Evolutionary conservation across 2,329 filamentous ascomycete species (phyloP).

Genomic region (Talaromyces sp.): DNA sequence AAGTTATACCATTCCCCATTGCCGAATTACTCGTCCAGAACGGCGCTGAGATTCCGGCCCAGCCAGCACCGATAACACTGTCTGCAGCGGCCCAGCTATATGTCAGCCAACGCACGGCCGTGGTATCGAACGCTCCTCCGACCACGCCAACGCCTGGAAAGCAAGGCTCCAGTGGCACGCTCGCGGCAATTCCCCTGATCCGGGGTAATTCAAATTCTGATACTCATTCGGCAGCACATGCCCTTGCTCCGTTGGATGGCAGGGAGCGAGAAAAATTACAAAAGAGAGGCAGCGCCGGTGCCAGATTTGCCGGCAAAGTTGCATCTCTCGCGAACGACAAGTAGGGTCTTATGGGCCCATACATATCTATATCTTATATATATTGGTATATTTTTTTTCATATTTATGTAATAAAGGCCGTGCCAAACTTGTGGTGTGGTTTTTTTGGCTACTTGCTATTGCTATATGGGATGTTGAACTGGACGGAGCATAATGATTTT

Average conservation of each 20-base stretch:
- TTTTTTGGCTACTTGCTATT: constrained; percentile 9
- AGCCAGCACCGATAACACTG: constrained; percentile 75
- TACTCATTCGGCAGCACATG: constrained; percentile 21
- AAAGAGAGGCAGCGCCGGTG: constrained; percentile 74
- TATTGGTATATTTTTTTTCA: background rate
- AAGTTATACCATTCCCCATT: constrained; percentile 69
- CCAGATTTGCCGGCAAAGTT: constrained; percentile 54
- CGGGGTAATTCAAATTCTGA: constrained; percentile 27
- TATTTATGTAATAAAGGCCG: background rate
- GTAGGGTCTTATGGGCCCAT: constrained; percentile 15
- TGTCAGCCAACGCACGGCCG: constrained; percentile 65
- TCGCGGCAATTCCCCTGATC: constrained; percentile 58
- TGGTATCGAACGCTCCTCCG: constrained; percentile 15
- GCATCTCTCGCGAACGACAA: constrained; percentile 39
- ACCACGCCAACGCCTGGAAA: background rate
- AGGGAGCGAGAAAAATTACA: constrained; percentile 66
- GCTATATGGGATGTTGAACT: background rate
- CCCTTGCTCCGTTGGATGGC: constrained; percentile 26
- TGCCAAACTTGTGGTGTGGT: background rate
- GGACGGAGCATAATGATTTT: background rate
- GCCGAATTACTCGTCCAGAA: constrained; percentile 92
- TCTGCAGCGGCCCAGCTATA: constrained; percentile 76
- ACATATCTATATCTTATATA: background rate
- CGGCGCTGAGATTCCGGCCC: constrained; percentile 75
- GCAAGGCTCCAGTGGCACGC: constrained; percentile 34